phyloP scores from a whole-genome alignment of 2,329 filamentous ascomycete species.

The Fusarium brevicatenulatum region DNA sequence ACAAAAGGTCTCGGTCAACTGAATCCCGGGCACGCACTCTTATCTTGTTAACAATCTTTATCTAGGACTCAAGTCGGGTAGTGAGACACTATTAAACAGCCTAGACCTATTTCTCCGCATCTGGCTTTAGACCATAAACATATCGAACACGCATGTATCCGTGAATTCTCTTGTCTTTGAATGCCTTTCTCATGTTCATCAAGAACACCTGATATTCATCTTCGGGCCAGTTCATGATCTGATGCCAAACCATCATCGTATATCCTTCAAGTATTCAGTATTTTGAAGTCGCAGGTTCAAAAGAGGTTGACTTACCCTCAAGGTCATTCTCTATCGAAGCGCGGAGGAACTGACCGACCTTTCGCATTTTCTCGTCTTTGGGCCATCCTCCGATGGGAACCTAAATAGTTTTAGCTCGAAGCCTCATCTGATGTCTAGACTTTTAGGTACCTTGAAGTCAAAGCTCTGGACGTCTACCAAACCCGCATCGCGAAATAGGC shows the following conservation, averaged over 20 bases:
- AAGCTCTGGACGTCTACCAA: not conserved
- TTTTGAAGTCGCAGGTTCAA: too few species aligned
- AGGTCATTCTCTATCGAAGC: slow-evolving; percentile 18
- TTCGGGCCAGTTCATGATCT: slow-evolving; percentile 2
- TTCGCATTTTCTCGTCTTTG: slow-evolving; percentile 6
- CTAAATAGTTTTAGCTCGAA: not conserved
- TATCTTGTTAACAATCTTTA: not conserved
- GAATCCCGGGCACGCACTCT: accelerated
- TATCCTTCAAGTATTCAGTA: not conserved
- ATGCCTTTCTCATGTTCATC: slow-evolving; percentile 4
- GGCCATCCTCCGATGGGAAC: slow-evolving; percentile 9
- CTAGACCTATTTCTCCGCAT: not conserved
- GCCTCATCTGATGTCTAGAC: accelerated
- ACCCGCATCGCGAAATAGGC: not conserved
- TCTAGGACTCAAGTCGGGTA: not conserved
- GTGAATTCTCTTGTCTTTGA: slow-evolving; percentile 10
- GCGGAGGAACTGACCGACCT: slow-evolving; percentile 5
- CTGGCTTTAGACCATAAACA: not conserved
- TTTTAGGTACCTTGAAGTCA: slow-evolving; percentile 12
- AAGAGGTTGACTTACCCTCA: not conserved
- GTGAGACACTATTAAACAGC: accelerated
- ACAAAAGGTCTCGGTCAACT: not conserved
- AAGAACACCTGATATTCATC: slow-evolving; percentile 19
- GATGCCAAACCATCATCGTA: slow-evolving; percentile 14
- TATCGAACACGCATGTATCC: slow-evolving; percentile 17